Base-by-base conservation (phyloP, 495 filamentous ascomycete genomes). In the Annulohypoxylon maeteangense region DNA sequence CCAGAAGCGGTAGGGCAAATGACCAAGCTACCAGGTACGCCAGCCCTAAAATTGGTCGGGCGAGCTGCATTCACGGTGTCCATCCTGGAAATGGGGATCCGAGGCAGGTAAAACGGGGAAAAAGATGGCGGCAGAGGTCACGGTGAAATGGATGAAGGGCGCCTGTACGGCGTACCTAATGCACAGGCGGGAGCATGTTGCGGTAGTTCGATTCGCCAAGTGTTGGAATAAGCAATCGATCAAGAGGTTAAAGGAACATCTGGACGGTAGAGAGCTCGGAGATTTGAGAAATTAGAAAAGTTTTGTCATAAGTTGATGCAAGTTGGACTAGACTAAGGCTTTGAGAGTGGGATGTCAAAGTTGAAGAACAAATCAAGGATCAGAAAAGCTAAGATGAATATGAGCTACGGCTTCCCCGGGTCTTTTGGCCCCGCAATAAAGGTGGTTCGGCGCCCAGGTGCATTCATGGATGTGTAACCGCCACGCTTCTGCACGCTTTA, bases 251-350 rank as follows among this genome's bases (percentile, higher is more conserved):
- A 23, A 8, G 1, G 32, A 7, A 25, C 53, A 42, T 22, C 10
- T 23, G 54, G 22, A 34, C 56, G 12, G 32, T 42, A 25, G 55
- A 23, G 45, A 64, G 32, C 31, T 14, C 22, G n/a, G 51, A 45
- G 25, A 60, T 50, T 16, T 63, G 51, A 64, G 59, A 48, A 55
- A 44, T 36, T 34, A 65, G 58, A 65, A 67, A 67, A 22, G 23
- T 53, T 72, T 61, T 72, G 69, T 72, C 69, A 72, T 72, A 67
- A 68, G 36, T 47, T 64, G 59, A 60, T 72, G 69, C 64, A 68
- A 58, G 64, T 47, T 50, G 47, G 47, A 62, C 51, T 50, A 54
- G 62, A 54, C 62, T 57, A 62, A 57, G 45, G 55, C 38, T 54
- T 42, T 64, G 64, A 66, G 62, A 66, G 68, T 71, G 68, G 68